Evolutionary conservation across 331 rosid species (phyloP), one percentile per base, ranked within the genome.

Genomic region (Pyrus hybrid): DNA sequence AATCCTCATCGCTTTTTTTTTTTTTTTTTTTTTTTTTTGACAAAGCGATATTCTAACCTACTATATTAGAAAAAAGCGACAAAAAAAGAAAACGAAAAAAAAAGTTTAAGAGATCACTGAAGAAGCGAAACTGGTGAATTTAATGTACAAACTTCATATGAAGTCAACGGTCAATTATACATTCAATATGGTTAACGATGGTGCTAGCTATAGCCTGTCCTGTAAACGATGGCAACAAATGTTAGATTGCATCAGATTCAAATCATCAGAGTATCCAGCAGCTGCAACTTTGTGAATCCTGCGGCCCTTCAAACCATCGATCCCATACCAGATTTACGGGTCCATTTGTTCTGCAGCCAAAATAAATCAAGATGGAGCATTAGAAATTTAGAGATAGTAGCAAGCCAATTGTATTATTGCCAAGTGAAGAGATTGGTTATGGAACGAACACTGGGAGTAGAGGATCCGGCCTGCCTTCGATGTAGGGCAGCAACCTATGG

Each of bases 291-390:
- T 76, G 90, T 41, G 88, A 65, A 71, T 88, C 88, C 76, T 84
- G 90, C 63, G 98, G 87, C 51, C 94, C 94, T 77, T 93, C 98
- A 72, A 90, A 93, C 98, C 98, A 93, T 78, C 87, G 86, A 82
- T 90, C 87, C 98, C 95, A 92, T 69, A 63, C 41, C 32, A 82
- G 83, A 81, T 83, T 84, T 84, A 84, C 43, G 30, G 93, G 93
- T 41, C 93, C 96, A 72, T 57, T 85, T 69, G 82, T 83, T 81
- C 97, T 92, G 91, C 71, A 72, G 63, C 67, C 45, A 73, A 25
- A 81, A 62, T 56, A 74, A 63, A 51, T 33, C 32, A 66, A 67
- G 74, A 81, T 63, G 51, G 80, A 35, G 33, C 78, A 49, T 80
- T 64, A 67, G 6, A 14, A 77, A 29, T 20, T 22, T 29, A 17